Conservation (phyloP, 805 yeast genomes). For the Starmerella geochares region DNA sequence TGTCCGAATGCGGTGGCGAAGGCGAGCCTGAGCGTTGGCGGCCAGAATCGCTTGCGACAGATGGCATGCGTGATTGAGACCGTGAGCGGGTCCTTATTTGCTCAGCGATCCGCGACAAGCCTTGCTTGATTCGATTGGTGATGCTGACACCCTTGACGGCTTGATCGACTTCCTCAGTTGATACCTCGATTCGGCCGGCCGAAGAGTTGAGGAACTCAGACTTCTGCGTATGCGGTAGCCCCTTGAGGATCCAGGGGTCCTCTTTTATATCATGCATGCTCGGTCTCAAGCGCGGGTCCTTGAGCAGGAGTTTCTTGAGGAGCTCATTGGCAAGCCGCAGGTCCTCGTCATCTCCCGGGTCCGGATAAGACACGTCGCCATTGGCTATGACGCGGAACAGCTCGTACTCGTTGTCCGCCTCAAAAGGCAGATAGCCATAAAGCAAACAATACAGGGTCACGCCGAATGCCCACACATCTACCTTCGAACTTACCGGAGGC, state of each 20-base stretch:
- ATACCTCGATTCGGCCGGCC: constrained; percentile 40
- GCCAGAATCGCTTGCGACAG: not conserved
- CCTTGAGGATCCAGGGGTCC: constrained; percentile 58
- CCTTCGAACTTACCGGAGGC: constrained; percentile 61
- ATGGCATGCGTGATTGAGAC: constrained; percentile 6
- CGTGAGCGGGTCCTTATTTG: constrained; percentile 14
- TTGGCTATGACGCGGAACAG: constrained; percentile 72
- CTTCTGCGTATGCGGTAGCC: constrained; percentile 30
- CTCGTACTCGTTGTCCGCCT: constrained; percentile 76
- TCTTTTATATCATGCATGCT: constrained; percentile 60
- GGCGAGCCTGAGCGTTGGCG: not conserved
- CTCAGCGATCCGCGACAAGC: constrained; percentile 29
- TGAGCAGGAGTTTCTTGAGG: constrained; percentile 49
- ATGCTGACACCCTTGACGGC: constrained; percentile 64
- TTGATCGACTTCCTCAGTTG: constrained; percentile 57
- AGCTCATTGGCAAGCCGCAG: constrained; percentile 41
- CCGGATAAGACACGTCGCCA: constrained; percentile 51
- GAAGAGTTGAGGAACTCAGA: constrained; percentile 30
- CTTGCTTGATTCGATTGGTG: constrained; percentile 51
- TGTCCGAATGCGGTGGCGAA: not conserved
- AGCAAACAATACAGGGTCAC: constrained; percentile 79
- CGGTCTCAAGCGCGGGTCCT: constrained; percentile 58
- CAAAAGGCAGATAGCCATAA: constrained; percentile 82
- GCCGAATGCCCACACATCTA: constrained; percentile 97
- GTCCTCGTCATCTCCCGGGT: constrained; percentile 23